Conservation (phyloP, 768 basidiomycete species). For the Lentinula edodes region DNA sequence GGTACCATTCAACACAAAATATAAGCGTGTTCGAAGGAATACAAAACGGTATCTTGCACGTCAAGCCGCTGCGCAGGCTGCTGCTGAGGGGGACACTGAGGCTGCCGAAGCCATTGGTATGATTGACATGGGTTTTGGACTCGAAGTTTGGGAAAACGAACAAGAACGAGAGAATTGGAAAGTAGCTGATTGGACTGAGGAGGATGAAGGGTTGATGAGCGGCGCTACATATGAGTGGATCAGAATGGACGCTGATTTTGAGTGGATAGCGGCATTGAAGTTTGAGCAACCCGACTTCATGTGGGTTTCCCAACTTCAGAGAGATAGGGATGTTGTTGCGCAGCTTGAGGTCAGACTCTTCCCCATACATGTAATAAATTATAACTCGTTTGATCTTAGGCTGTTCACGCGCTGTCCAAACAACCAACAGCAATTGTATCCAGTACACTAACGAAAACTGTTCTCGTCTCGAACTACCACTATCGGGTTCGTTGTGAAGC, state of each 20-base stretch:
- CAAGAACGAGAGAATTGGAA: conserved; percentile 91
- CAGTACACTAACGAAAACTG: conserved; percentile 88
- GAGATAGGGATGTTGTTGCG: conserved; percentile 94
- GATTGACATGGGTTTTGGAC: conserved; percentile 89
- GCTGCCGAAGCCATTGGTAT: conserved; percentile 92
- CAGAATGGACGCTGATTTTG: conserved; percentile 96
- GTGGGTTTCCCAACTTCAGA: conserved; percentile 95
- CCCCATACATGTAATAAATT: background rate
- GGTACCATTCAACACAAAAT: conserved; percentile 97
- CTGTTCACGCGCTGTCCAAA: conserved; percentile 80
- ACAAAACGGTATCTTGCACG: conserved; percentile 94
- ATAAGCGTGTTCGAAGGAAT: conserved; percentile 92
- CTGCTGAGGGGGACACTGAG: conserved; percentile 87
- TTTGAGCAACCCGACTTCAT: conserved; percentile 97
- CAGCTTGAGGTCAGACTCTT: conserved; percentile 79
- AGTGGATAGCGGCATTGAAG: conserved; percentile 92
- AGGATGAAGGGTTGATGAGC: conserved; percentile 89
- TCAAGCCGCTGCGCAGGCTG: conserved; percentile 89
- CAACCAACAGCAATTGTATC: conserved; percentile 83
- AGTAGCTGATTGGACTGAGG: conserved; percentile 96
- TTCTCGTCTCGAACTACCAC: conserved; percentile 93
- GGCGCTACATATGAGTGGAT: conserved; percentile 99
- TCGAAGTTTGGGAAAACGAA: conserved; percentile 96
- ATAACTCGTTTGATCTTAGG: conserved; percentile 39
- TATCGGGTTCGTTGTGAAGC: conserved; percentile 96